Evolutionary conservation across 306 rosid genomes (phyloP).

Genomic region (Lathyrus tuberosus): DNA sequence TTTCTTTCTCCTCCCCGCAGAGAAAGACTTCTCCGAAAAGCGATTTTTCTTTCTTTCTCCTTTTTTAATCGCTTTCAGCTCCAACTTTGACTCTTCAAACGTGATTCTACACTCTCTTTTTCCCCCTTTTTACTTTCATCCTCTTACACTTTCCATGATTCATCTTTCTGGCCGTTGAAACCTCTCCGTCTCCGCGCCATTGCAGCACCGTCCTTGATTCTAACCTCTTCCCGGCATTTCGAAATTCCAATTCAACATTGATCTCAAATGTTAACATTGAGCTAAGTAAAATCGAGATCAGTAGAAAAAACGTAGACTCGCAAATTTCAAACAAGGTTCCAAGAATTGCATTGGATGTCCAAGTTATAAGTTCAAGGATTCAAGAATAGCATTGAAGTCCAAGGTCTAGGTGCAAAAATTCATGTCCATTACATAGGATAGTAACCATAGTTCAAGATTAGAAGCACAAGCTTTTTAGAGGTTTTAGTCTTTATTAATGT

Average conservation of each 20-base stretch:
- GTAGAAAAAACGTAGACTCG: neutral
- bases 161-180: constrained; percentile 34
- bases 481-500: too few species aligned
- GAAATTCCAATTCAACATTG: constrained; percentile 1
- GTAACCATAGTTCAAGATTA: too few species aligned
- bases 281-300: too few species aligned
- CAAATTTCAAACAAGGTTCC: constrained; percentile 38
- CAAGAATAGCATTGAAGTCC: too few species aligned
- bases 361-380: too few species aligned
- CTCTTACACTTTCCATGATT: constrained; percentile 16
- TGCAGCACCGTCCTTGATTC: constrained; percentile 16
- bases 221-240: neutral
- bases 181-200: constrained; percentile 42
- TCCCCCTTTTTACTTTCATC: neutral
- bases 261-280: neutral
- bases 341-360: too few species aligned
- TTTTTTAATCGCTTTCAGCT: neutral
- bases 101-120: constrained; percentile 17
- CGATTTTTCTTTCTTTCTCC: neutral
- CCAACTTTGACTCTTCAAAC: constrained; percentile 29
- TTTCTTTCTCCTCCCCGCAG: too few species aligned
- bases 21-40: neutral
- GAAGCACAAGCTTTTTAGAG: too few species aligned
- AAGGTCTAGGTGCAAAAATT: too few species aligned
- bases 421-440: too few species aligned